Evolutionary conservation across 1,284 basidiomycete species (phyloP).

Genomic region (Cryptococcus sp.): DNA sequence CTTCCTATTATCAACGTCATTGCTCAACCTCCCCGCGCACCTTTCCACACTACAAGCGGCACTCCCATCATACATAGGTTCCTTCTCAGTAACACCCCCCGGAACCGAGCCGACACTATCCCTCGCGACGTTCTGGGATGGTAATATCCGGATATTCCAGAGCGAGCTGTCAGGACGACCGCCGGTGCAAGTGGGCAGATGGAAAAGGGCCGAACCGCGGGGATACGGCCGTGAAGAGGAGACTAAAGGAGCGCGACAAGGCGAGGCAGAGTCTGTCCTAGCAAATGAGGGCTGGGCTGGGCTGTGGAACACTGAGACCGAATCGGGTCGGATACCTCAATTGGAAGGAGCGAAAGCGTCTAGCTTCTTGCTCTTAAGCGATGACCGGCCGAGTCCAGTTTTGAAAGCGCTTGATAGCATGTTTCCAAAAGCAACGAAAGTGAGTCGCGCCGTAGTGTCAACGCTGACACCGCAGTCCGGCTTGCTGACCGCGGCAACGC

Average conservation of each 20-base stretch:
- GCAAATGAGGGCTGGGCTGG: slow-evolving; percentile 28
- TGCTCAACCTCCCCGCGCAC: slow-evolving; percentile 25
- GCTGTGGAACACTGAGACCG: slow-evolving; percentile 24
- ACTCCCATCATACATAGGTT: slow-evolving; percentile 30
- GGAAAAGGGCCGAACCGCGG: slow-evolving; percentile 32
- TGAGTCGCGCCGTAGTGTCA: slow-evolving; percentile 36
- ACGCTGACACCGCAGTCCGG: slow-evolving; percentile 60
- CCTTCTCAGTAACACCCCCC: slow-evolving; percentile 30
- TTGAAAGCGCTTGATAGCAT: slow-evolving; percentile 27
- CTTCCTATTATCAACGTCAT: slow-evolving; percentile 41
- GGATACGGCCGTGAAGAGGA: slow-evolving; percentile 29
- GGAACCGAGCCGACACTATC: slow-evolving; percentile 28
- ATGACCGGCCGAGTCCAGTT: slow-evolving; percentile 36
- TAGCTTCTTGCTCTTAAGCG: slow-evolving; percentile 36
- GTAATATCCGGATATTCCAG: slow-evolving; percentile 17
- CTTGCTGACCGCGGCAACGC: slow-evolving; percentile 73
- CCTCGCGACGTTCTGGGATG: slow-evolving; percentile 35
- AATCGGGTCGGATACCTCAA: slow-evolving; percentile 21
- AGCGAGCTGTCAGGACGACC: slow-evolving; percentile 32
- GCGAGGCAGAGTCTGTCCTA: slow-evolving; percentile 31
- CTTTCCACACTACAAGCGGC: slow-evolving; percentile 21
- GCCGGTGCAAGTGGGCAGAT: slow-evolving; percentile 44
- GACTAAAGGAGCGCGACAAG: slow-evolving; percentile 31
- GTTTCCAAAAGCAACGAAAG: slow-evolving; percentile 61
- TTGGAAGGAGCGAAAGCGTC: slow-evolving; percentile 26